Evolutionary conservation across 2,329 filamentous ascomycete species (phyloP), one percentile per base, ranked within the genome.

Genomic region (Talaromyces amestolkiae): DNA sequence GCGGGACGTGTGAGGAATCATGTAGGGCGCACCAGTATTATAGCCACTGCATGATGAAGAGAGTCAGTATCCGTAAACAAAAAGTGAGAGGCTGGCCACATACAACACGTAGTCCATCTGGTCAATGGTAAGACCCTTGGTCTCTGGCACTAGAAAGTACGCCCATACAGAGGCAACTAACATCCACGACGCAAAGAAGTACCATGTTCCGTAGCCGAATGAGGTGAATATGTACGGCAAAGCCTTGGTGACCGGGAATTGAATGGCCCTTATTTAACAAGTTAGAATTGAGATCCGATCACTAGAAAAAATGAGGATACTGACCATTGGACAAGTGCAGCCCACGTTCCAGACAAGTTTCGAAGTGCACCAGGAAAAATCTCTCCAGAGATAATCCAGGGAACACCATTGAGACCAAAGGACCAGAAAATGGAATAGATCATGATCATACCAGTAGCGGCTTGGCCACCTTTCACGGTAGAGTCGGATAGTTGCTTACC

Each of bases 321-420:
- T 27, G 3, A 33, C 49, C 49, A 53, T 53, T 53, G 24, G 15
- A 53, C 49, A 4, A 53, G 49, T 8, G 49, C 24, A 31, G 49
- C 8, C 49, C 49, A 53, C n/a, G 49, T 53, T 33, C 49, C 49
- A 17, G 49, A 53, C 24, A 81, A 72, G 19, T 73, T 76, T 6
- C 78, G 72, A 19, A 80, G 69, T 0, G 74, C 74, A 3, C 73
- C 72, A 0, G 79, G 78, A 68, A 81, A 80, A 27, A 80, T 81
- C 68, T 81, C 79, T 1, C 78, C 73, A 1, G 76, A 78, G n/a
- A 80, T 77, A 66, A 81, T 80, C 77, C 78, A 80, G 0, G 78
- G 78, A 0, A 80, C 67, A 2, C 78, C 78, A 56, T 80, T 80
- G 1, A 75, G 73, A 45, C 78, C 77, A 47, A 79, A 77, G 9